Evolutionary conservation across 2,329 filamentous ascomycete genomes (phyloP).

Genomic region (Ciborinia camelliae): DNA sequence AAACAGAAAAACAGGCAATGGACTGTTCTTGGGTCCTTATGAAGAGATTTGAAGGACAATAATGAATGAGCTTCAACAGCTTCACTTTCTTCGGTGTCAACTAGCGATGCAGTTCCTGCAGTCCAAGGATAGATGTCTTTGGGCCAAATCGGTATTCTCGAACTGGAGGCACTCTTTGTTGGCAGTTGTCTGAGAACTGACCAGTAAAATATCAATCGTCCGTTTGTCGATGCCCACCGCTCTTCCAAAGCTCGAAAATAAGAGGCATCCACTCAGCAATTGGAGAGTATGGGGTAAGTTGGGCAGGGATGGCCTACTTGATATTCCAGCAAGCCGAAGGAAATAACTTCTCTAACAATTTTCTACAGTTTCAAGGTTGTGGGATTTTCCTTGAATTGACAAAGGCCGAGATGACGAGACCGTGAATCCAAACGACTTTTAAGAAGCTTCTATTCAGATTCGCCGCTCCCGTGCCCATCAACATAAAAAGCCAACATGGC

Average conservation of each 20-base stretch:
- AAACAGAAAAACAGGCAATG: slow-evolving; percentile 32
- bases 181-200: slow-evolving; percentile 47
- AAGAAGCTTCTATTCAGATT: slow-evolving; percentile 33
- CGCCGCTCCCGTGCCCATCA: slow-evolving; percentile 35
- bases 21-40: slow-evolving; percentile 28
- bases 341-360: slow-evolving; percentile 25
- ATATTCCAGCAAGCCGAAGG: slow-evolving; percentile 17
- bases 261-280: slow-evolving; percentile 38
- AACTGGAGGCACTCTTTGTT: slow-evolving; percentile 47
- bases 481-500: slow-evolving; percentile 29
- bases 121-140: slow-evolving; percentile 31
- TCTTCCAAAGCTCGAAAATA: slow-evolving; percentile 43
- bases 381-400: slow-evolving; percentile 22
- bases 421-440: slow-evolving; percentile 29
- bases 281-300: slow-evolving; percentile 23
- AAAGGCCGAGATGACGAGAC: slow-evolving; percentile 27
- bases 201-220: slow-evolving; percentile 38
- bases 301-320: slow-evolving; percentile 21
- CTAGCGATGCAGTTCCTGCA: slow-evolving; percentile 31
- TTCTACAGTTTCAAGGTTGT: slow-evolving; percentile 7
- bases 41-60: slow-evolving; percentile 25
- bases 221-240: slow-evolving; percentile 51
- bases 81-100: slow-evolving; percentile 29
- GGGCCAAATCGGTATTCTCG: slow-evolving; percentile 39
- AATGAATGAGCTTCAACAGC: slow-evolving; percentile 26